Conservation (phyloP, 345 rosid species). For the Trapa incisa region DNA sequence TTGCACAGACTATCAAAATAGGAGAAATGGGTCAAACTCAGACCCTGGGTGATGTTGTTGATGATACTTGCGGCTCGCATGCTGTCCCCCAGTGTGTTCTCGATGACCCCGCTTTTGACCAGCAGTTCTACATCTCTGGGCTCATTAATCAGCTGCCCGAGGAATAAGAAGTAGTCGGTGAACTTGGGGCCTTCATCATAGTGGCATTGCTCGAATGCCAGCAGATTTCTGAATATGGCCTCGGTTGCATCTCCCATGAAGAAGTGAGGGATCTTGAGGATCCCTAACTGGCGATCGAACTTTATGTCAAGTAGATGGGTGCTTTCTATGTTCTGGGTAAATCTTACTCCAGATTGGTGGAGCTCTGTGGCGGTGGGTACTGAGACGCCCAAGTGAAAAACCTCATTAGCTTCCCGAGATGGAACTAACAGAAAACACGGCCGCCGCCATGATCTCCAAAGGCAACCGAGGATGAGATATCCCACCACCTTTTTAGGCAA, state of each 20-base stretch:
- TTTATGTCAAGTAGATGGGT: conserved; percentile 4
- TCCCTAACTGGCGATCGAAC: conserved; percentile 8
- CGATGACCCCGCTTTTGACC: conserved; percentile 1
- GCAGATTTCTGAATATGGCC: conserved; percentile 5
- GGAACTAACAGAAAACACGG: too few species aligned
- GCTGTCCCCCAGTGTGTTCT: neutral
- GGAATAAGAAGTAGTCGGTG: neutral
- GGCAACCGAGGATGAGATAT: too few species aligned
- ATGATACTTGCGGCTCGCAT: neutral
- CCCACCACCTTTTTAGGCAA: too few species aligned
- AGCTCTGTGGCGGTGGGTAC: neutral
- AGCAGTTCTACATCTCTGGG: conserved; percentile 6
- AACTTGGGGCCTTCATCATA: accelerated
- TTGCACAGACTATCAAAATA: neutral
- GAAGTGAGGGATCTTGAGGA: conserved; percentile 7
- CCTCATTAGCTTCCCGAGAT: too few species aligned
- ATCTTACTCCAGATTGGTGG: neutral
- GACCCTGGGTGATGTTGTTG: accelerated
- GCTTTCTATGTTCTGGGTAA: neutral
- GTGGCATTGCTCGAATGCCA: conserved; percentile 13
- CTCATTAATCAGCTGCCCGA: neutral
- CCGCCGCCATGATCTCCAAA: too few species aligned
- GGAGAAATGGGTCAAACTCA: neutral
- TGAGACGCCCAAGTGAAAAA: too few species aligned
- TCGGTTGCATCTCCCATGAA: neutral